Conservation (phyloP, 2,329 filamentous ascomycete genomes). For the Pleoardoris graminearum region DNA sequence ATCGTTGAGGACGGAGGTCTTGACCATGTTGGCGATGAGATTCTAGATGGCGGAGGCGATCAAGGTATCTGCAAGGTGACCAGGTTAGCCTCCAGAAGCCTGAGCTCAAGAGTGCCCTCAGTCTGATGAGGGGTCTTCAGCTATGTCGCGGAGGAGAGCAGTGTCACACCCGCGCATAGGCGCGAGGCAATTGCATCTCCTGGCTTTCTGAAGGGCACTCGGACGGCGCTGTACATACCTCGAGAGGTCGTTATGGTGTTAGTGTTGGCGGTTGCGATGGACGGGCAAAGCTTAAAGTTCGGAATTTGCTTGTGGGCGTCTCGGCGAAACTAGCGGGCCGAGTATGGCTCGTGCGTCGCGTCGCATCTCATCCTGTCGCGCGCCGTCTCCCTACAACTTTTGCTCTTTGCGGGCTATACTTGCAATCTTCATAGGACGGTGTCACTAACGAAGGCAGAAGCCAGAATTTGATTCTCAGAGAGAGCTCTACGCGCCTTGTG, state of each 20-base stretch:
- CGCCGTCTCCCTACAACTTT: neutral
- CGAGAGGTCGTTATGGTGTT: slow-evolving; percentile 33
- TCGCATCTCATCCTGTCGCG: slow-evolving; percentile 13
- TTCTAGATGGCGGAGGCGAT: slow-evolving; percentile 72
- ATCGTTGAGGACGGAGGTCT: slow-evolving; percentile 99
- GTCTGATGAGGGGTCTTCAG: slow-evolving; percentile 67
- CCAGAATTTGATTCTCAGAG: too few species aligned
- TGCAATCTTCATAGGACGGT: neutral
- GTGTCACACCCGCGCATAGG: slow-evolving; percentile 47
- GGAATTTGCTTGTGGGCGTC: slow-evolving; percentile 23
- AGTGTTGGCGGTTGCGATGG: slow-evolving; percentile 23
- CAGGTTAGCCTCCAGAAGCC: slow-evolving; percentile 66
- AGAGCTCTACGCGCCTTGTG: too few species aligned
- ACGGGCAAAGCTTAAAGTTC: slow-evolving; percentile 20
- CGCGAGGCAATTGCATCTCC: slow-evolving; percentile 49
- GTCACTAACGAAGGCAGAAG: too few species aligned
- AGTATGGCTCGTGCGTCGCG: slow-evolving; percentile 24
- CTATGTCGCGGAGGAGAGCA: slow-evolving; percentile 57
- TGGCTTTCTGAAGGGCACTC: slow-evolving; percentile 58
- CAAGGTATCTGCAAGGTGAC: slow-evolving; percentile 62
- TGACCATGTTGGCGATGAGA: slow-evolving; percentile 95
- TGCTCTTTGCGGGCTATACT: neutral
- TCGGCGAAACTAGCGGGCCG: slow-evolving; percentile 20
- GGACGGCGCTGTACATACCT: slow-evolving; percentile 42
- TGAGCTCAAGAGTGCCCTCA: slow-evolving; percentile 70